phyloP scores from a whole-genome alignment of 225 moss, liverwort and hornwort genomes.

The Pleurozium schreberi region DNA sequence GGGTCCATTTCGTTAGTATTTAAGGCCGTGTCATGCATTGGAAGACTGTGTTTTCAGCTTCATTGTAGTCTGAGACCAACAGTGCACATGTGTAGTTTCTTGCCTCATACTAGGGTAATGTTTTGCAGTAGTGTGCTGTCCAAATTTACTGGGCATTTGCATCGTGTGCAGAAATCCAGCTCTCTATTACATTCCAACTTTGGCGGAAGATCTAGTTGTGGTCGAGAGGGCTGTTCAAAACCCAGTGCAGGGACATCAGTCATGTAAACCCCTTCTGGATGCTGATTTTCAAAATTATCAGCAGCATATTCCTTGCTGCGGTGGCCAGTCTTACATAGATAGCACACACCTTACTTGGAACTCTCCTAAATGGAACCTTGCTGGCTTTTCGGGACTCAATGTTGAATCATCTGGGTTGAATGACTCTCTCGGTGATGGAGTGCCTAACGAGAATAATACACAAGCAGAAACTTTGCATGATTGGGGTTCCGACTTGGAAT shows the following conservation, averaged over 20 bases:
- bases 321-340: conserved; percentile 34
- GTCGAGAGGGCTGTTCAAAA: conserved; percentile 59
- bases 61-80: not conserved
- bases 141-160: conserved; percentile 26
- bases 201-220: conserved; percentile 50
- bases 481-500: conserved; percentile 89
- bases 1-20: not conserved
- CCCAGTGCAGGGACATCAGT: conserved; percentile 34
- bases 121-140: conserved; percentile 2
- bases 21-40: not conserved
- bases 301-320: conserved; percentile 25
- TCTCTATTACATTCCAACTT: conserved; percentile 39
- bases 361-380: conserved; percentile 47
- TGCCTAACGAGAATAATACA: conserved; percentile 50
- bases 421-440: conserved; percentile 31
- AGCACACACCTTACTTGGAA: conserved; percentile 40
- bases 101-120: not conserved
- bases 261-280: conserved; percentile 33
- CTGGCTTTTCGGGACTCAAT: conserved; percentile 55
- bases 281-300: conserved; percentile 39
- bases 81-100: not conserved
- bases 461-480: conserved; percentile 80
- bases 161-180: conserved; percentile 63
- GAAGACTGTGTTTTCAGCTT: not conserved
- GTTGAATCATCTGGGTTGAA: conserved; percentile 47